Percentiles rank a stretch among this genome's conserved stretches.
Evolutionary conservation across 768 basidiomycete species (phyloP).

Genomic region (Arthromyces matolae): DNA sequence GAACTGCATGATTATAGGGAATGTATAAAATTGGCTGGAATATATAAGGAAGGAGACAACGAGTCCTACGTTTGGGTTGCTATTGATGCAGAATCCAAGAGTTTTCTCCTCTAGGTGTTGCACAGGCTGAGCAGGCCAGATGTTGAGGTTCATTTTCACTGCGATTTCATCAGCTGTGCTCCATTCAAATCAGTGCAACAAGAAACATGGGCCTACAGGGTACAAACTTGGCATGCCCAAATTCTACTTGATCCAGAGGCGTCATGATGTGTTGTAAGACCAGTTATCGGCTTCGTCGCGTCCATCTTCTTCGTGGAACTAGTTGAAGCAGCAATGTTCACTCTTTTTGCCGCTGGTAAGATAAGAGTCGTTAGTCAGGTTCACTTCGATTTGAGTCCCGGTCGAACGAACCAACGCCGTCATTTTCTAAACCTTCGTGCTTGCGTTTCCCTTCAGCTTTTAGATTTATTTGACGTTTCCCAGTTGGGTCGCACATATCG

Average conservation of each 20-base stretch:
- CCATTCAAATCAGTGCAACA: background rate
- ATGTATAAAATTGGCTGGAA: conserved; percentile 6
- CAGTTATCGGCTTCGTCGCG: no score
- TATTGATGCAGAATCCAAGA: conserved; percentile 8
- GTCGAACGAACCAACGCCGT: conserved; percentile 6
- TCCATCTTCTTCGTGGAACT: background rate
- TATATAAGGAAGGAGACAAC: conserved; percentile 2
- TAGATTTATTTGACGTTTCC: background rate
- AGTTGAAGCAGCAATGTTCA: no score
- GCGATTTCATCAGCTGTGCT: background rate
- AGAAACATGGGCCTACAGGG: conserved; percentile 45
- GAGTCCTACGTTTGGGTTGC: background rate
- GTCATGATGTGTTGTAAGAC: no score
- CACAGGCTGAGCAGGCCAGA: conserved; percentile 62
- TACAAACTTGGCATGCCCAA: conserved; percentile 63
- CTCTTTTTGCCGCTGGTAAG: conserved; percentile 7
- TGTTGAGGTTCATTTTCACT: conserved; percentile 52
- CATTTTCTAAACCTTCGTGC: conserved; percentile 1
- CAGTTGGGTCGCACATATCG: background rate
- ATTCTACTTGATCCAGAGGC: no score
- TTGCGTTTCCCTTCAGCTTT: conserved; percentile 13
- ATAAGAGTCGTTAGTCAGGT: background rate
- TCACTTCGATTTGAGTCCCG: background rate
- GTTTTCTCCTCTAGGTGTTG: conserved; percentile 43
- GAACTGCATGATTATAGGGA: conserved; percentile 3